A percentile compares a stretch with the other conserved stretches of the same genome.
phyloP scores from a whole-genome alignment of 2,329 filamentous ascomycete species.

The Botrytis sinoallii region DNA sequence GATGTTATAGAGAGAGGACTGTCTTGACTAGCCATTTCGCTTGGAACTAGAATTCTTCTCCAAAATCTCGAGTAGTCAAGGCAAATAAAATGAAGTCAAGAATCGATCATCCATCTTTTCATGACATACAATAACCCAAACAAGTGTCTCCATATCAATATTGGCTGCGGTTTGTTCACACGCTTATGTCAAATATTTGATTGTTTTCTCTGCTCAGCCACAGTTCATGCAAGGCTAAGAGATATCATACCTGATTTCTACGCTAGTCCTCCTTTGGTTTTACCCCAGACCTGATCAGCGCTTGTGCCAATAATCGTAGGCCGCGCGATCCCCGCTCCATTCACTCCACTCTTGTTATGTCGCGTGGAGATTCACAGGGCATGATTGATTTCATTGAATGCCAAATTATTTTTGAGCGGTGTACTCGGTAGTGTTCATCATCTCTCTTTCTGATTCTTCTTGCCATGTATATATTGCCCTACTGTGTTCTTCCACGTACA shows the following conservation, averaged over 20 bases:
- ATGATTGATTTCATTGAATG: neutral
- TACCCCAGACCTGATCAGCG: slow-evolving; percentile 14
- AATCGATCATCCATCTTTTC: neutral
- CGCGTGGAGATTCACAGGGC: neutral
- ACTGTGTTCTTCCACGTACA: neutral
- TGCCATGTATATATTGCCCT: neutral
- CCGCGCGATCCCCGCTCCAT: neutral
- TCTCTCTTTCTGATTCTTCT: neutral
- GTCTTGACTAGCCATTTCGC: slow-evolving; percentile 34
- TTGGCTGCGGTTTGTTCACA: too few species aligned
- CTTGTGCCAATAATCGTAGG: neutral
- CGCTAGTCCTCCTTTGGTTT: slow-evolving; percentile 4
- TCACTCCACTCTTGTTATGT: neutral
- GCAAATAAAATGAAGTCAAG: neutral
- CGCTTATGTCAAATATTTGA: neutral
- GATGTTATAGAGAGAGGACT: slow-evolving; percentile 46
- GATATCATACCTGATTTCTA: neutral
- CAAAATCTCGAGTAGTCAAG: neutral
- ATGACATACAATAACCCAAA: neutral
- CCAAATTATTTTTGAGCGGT: neutral
- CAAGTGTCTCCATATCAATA: neutral
- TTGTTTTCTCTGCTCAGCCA: slow-evolving; percentile 1
- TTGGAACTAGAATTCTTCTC: neutral
- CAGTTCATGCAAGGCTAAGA: slow-evolving; percentile 7
- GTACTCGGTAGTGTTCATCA: neutral